These are phyloP conservation scores for Pseudopediastrum boryanum DNA, from an alignment of 139 green algal species.

Conservation along the genomic window DNA sequence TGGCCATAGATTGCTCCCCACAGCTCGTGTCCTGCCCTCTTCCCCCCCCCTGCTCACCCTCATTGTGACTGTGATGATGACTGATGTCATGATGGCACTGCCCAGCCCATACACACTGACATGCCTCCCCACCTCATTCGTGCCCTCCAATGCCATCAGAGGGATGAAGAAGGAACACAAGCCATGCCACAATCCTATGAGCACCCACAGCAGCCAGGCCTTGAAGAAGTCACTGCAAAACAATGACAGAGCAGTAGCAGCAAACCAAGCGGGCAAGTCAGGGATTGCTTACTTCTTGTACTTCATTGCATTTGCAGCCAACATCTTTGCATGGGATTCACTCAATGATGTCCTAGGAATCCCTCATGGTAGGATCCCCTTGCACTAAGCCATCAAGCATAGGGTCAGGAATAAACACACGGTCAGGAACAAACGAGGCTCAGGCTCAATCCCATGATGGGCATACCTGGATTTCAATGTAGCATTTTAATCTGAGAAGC, in stretches of 20 bases:
- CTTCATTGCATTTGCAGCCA: neutral
- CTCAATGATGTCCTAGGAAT: neutral
- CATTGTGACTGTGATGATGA: slow-evolving; percentile 34
- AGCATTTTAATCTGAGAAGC: no score
- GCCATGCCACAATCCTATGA: slow-evolving; percentile 36
- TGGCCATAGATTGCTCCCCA: no score
- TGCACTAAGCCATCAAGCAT: neutral
- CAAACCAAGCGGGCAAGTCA: no score
- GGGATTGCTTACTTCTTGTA: neutral
- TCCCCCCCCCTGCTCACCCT: slow-evolving; percentile 26
- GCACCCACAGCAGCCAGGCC: slow-evolving; percentile 31
- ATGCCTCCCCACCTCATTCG: neutral
- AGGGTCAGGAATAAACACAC: no score
- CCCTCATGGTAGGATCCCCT: neutral
- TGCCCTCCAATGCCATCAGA: neutral
- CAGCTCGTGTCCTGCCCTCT: no score
- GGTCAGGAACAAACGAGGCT: no score
- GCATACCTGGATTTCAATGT: no score
- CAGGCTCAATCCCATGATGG: no score
- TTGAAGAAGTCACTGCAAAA: slow-evolving; percentile 26
- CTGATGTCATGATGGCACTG: slow-evolving; percentile 32
- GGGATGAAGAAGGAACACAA: slow-evolving; percentile 26
- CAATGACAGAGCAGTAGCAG: no score
- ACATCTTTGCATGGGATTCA: neutral
- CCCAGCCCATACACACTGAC: slow-evolving; percentile 1